Evolutionary conservation across 2,329 filamentous ascomycete genomes (phyloP).

Genomic region (Dryadomyces quercivorus): DNA sequence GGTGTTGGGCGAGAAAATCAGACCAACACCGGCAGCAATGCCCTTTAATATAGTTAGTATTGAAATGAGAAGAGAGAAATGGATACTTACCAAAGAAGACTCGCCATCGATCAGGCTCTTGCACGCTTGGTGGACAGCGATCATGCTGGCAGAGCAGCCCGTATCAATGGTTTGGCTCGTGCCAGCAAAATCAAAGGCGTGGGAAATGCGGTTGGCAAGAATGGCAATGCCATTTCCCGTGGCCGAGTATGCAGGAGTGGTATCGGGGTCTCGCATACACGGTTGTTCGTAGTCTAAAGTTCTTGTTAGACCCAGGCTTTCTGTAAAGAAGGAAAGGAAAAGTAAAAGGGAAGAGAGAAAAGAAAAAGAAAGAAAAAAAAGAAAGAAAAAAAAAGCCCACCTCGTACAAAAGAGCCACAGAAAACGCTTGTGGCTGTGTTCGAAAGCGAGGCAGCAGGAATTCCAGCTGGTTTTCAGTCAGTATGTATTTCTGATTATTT

Average conservation of each 20-base stretch:
- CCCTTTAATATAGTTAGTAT: constrained; percentile 21
- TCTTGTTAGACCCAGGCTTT: neutral
- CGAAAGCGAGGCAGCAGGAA: constrained; percentile 29
- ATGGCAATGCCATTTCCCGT: constrained; percentile 41
- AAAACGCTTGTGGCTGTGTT: constrained; percentile 34
- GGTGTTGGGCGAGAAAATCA: constrained; percentile 42
- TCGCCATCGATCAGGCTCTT: constrained; percentile 35
- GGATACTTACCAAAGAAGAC: constrained; percentile 21
- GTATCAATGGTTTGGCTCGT: constrained; percentile 47
- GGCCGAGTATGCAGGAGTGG: constrained; percentile 36
- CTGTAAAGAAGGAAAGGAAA: neutral
- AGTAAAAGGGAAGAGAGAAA: neutral
- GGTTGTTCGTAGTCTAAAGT: constrained; percentile 36
- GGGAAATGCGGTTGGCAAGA: constrained; percentile 42
- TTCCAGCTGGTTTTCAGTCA: constrained; percentile 24
- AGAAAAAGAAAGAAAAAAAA: neutral
- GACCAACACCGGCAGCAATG: constrained; percentile 36
- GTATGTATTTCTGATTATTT: neutral
- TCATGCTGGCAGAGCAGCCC: constrained; percentile 43
- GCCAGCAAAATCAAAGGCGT: constrained; percentile 41
- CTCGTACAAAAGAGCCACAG: constrained; percentile 38
- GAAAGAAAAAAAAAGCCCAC: constrained; percentile 14
- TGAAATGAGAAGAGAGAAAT: neutral
- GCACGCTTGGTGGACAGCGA: constrained; percentile 40
- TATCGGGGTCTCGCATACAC: constrained; percentile 36